Evolutionary conservation across 1,139 yeast genomes (phyloP).

Genomic region (Diutina neorugosa): DNA sequence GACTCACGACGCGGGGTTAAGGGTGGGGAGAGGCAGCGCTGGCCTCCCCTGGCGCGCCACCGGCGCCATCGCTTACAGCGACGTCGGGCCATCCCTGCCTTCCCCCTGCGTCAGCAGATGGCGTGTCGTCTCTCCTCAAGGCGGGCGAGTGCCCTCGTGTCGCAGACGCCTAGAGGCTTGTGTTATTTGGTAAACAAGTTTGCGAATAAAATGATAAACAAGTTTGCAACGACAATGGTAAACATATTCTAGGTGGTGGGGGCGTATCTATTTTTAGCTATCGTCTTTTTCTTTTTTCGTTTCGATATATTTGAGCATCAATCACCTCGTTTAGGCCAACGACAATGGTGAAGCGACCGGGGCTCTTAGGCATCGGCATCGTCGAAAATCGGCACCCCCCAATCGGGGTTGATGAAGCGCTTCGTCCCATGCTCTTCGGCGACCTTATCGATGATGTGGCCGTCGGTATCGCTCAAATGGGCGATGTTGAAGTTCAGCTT

Average conservation of each 20-base stretch:
- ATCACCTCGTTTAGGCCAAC: no score
- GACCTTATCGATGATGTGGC: not conserved
- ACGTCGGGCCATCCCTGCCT: no score
- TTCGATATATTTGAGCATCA: no score
- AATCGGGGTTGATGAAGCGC: slow-evolving; percentile 10
- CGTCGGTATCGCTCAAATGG: slow-evolving; percentile 22
- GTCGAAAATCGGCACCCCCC: slow-evolving; percentile 5
- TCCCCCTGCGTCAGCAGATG: not conserved
- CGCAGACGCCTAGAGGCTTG: not conserved
- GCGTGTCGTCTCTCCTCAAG: not conserved
- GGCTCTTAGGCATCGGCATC: not conserved
- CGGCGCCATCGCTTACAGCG: no score
- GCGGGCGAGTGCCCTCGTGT: not conserved
- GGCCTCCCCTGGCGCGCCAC: no score
- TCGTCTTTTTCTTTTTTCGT: no score
- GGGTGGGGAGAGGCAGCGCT: no score
- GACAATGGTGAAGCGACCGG: no score
- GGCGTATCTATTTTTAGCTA: no score
- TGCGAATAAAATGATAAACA: not conserved
- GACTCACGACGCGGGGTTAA: no score
- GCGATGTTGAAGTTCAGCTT: slow-evolving; percentile 42
- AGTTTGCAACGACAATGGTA: not conserved
- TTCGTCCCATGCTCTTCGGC: slow-evolving; percentile 7
- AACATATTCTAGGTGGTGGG: no score
- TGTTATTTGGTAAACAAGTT: not conserved